Conservation (phyloP, 345 rosid genomes). For the Moricandia moricandioides region DNA sequence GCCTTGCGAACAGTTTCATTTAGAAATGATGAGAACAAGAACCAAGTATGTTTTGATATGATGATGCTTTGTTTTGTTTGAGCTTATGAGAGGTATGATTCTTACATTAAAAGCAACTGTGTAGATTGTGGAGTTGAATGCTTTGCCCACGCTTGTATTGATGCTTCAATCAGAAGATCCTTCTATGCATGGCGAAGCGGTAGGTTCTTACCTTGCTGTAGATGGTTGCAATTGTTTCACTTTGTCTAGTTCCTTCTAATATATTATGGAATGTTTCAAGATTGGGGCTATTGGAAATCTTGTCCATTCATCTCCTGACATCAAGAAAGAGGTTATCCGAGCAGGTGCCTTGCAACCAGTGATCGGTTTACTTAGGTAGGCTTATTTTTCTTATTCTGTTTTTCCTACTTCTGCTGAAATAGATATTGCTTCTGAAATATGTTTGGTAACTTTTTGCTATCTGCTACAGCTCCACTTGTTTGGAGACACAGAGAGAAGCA, state of each 20-base stretch:
- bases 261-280: conserved; percentile 27
- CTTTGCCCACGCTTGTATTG: conserved; percentile 59
- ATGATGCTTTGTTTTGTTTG: not conserved
- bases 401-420: not conserved
- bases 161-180: conserved; percentile 69
- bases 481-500: conserved; percentile 77
- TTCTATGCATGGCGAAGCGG: conserved; percentile 70
- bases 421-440: not conserved
- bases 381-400: not conserved
- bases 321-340: conserved; percentile 65
- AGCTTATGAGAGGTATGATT: not conserved
- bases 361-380: conserved; percentile 67
- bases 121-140: conserved; percentile 72
- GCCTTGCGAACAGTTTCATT: conserved; percentile 71
- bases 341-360: conserved; percentile 85
- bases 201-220: conserved; percentile 30
- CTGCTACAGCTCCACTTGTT: conserved; percentile 58
- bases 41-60: conserved; percentile 42
- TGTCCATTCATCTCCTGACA: conserved; percentile 71
- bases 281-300: conserved; percentile 77
- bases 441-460: conserved; percentile 10
- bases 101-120: conserved; percentile 20
- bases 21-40: conserved; percentile 70
- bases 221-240: not conserved
- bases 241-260: conserved; percentile 2